These are phyloP conservation scores for Albatrellus ellisii DNA, from an alignment of 768 basidiomycete genomes.

Conservation along the genomic window DNA sequence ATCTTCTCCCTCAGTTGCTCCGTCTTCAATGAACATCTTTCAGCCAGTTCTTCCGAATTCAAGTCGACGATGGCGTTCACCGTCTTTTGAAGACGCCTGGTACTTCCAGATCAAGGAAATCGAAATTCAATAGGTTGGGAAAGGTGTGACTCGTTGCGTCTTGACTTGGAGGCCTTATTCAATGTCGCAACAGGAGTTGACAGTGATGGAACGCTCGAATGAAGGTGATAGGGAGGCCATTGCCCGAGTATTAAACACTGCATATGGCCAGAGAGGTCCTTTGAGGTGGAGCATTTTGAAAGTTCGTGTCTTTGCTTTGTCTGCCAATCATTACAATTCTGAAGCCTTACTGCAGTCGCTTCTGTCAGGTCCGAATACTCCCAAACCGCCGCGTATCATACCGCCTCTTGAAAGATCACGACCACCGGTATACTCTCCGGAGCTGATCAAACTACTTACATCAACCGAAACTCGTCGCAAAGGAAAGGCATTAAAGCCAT, in stretches of 20 bases:
- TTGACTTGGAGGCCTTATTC: neutral
- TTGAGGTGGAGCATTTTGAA: constrained; percentile 55
- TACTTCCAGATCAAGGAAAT: constrained; percentile 19
- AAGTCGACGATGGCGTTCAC: constrained; percentile 44
- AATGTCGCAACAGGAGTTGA: constrained; percentile 31
- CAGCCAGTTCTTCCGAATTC: constrained; percentile 55
- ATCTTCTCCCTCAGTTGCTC: neutral
- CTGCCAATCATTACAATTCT: constrained; percentile 1
- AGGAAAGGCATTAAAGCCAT: constrained; percentile 27
- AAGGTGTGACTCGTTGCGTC: constrained; percentile 28
- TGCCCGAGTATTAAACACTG: constrained; percentile 44
- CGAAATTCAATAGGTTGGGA: constrained; percentile 34
- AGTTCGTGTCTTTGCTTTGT: constrained; percentile 25
- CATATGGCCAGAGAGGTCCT: constrained; percentile 68
- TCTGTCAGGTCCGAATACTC: constrained; percentile 30
- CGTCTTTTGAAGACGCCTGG: constrained; percentile 26
- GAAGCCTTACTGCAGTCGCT: constrained; percentile 33
- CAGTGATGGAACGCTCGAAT: constrained; percentile 41
- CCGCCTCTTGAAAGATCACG: constrained; percentile 35
- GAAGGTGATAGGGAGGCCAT: constrained; percentile 35
- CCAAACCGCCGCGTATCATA: constrained; percentile 36
- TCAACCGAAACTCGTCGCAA: constrained; percentile 32
- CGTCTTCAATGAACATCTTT: neutral
- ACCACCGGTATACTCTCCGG: constrained; percentile 54
- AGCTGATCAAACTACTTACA: constrained; percentile 49